These are phyloP conservation scores for Hypoxylon rubiginosum DNA, from an alignment of 2,329 filamentous ascomycete genomes.

Conservation along the genomic window DNA sequence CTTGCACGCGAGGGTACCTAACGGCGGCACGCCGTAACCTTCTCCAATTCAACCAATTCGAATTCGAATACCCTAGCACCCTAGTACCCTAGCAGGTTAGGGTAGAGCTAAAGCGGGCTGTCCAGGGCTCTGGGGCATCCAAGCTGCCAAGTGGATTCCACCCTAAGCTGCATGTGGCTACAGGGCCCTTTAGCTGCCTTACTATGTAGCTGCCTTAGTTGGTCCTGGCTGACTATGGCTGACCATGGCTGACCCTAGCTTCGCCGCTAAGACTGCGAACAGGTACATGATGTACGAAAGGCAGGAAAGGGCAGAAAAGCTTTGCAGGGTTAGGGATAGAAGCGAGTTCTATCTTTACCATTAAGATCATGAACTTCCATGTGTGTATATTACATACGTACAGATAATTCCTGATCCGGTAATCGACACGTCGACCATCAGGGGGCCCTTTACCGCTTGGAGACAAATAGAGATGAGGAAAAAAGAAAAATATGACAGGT, in stretches of 20 bases:
- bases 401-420: slow-evolving; percentile 25
- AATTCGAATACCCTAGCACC: not conserved
- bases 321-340: slow-evolving; percentile 19
- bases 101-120: slow-evolving; percentile 24
- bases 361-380: not conserved
- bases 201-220: too few relatives aligned
- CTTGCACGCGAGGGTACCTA: slow-evolving; percentile 22
- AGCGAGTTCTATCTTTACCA: slow-evolving; percentile 27
- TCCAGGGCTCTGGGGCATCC: slow-evolving; percentile 31
- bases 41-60: slow-evolving; percentile 9
- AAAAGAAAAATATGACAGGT: not conserved
- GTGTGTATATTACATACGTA: not conserved
- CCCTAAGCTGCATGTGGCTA: slow-evolving; percentile 34
- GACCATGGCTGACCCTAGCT: slow-evolving; percentile 15
- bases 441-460: slow-evolving; percentile 19
- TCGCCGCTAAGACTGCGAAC: slow-evolving; percentile 32
- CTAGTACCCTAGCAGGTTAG: too few relatives aligned
- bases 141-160: slow-evolving; percentile 14
- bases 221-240: not conserved
- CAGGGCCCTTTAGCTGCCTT: too few relatives aligned
- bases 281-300: not conserved
- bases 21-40: slow-evolving; percentile 24
- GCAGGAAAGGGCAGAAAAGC: slow-evolving; percentile 8
- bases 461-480: not conserved
- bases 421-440: slow-evolving; percentile 17